A percentile compares a stretch with the other conserved stretches of the same genome.
Conservation (phyloP, 2,329 filamentous ascomycete genomes). For the Colletotrichum sublineola region DNA sequence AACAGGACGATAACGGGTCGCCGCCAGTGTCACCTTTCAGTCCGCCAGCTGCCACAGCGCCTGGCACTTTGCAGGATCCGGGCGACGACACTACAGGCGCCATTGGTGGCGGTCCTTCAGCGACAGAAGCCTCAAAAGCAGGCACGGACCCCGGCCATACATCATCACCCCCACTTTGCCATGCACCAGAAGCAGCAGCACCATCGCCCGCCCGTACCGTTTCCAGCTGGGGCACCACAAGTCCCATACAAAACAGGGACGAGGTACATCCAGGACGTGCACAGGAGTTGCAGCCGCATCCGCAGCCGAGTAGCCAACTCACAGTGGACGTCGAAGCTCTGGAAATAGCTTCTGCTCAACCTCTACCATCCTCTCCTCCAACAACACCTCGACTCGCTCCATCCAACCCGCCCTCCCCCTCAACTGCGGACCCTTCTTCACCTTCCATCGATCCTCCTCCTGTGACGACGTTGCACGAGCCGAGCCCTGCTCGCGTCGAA, state of each 20-base stretch:
- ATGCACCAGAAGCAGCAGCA: conserved; percentile 25
- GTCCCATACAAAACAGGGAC: conserved; percentile 21
- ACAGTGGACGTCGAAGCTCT: conserved; percentile 47
- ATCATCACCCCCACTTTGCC: conserved; percentile 40
- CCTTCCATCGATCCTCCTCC: conserved; percentile 46
- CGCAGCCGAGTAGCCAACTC: conserved; percentile 40
- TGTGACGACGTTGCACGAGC: conserved; percentile 34
- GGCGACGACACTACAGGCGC: conserved; percentile 20
- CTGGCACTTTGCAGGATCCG: conserved; percentile 46
- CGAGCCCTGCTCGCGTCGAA: conserved; percentile 45
- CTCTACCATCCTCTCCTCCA: conserved; percentile 59
- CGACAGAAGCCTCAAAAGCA: conserved; percentile 42
- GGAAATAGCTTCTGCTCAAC: conserved; percentile 55
- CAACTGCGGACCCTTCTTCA: conserved; percentile 49
- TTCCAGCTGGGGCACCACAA: conserved; percentile 14
- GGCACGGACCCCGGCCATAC: conserved; percentile 40
- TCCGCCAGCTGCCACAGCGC: conserved; percentile 36
- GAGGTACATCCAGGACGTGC: conserved; percentile 35
- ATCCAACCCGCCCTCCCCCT: conserved; percentile 49
- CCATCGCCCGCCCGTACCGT: conserved; percentile 22
- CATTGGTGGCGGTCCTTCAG: conserved; percentile 43
- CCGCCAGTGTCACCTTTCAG: conserved; percentile 41
- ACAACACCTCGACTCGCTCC: conserved; percentile 52
- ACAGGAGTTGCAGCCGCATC: conserved; percentile 37
- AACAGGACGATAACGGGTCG: conserved; percentile 45